Evolutionary conservation across 352 stramenopile genomes (phyloP), one percentile per base, ranked within the genome.

Genomic region (Phytophthora cryptogea): DNA sequence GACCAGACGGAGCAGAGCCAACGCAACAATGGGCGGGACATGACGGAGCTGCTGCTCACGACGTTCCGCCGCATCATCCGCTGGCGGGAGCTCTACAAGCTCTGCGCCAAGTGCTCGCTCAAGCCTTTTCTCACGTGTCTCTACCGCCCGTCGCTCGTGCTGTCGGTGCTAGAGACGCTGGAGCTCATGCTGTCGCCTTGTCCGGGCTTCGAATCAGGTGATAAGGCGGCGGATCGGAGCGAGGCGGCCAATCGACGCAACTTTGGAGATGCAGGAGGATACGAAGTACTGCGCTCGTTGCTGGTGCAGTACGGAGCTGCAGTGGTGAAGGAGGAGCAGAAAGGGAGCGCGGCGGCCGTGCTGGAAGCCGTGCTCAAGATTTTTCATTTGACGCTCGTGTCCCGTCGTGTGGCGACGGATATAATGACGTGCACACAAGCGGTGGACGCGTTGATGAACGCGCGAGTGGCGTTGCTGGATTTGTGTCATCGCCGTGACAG

Each of bases 41-140:
- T 92, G 84, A 89, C 84, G 32, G 76, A 83, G 36, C 63, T 90
- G 17, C 60, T 89, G 35, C 61, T 95, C 36, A 78, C 70, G 33
- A 87, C 59, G 41, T 90, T 93, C 64, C 80, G 83, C 36, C 83
- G 83, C 14, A 66, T 95, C 35, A 88, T 95, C 44, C 57, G 77
- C 41, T 95, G 82, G 83, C 68, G 82, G 28, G 83, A 95, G 48
- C 80, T 95, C 47, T 90, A 93, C 54, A 84, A 81, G 30, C 59
- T 93, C 16, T 87, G 83, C 41, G 79, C 79, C 50, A 93, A 92
- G 65, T 93, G 80, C 66, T 89, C 82, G 14, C 78, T 91, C 63
- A 93, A 91, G 62, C 86, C 86, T 8, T 88, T 95, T 39, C 68
- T 95, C 27, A 78, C 74, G 50, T 95, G 80, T 54, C 35, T 70